These are phyloP conservation scores for Boletus huronensis DNA, from an alignment of 768 basidiomycete species.

Conservation along the genomic window DNA sequence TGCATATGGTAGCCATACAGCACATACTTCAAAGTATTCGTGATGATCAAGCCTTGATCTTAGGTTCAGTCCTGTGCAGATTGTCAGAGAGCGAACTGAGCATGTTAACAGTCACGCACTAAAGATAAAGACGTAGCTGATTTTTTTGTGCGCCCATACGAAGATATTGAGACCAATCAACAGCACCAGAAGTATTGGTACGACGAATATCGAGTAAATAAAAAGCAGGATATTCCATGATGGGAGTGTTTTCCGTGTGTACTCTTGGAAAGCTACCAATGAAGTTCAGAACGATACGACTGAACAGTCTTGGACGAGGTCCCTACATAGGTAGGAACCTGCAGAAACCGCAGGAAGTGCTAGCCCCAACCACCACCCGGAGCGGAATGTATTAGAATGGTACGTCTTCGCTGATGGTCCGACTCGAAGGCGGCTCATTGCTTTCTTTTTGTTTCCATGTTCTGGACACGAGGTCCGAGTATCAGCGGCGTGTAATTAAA, in stretches of 20 bases:
- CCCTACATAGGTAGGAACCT: slow-evolving; percentile 58
- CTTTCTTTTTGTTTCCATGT: slow-evolving; percentile 76
- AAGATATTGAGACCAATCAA: slow-evolving; percentile 81
- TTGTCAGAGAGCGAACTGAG: slow-evolving; percentile 3
- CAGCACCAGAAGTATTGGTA: slow-evolving; percentile 73
- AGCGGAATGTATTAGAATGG: slow-evolving; percentile 69
- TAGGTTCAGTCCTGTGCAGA: slow-evolving; percentile 57
- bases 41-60: slow-evolving; percentile 72
- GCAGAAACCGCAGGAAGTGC: slow-evolving; percentile 64
- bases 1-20: slow-evolving; percentile 3
- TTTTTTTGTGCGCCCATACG: slow-evolving; percentile 69
- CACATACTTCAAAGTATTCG: slow-evolving; percentile 64
- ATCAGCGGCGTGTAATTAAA: neutral
- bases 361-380: slow-evolving; percentile 69
- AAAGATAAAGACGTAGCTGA: slow-evolving; percentile 95
- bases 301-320: neutral
- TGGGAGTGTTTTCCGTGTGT: slow-evolving; percentile 52
- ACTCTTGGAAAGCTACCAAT: slow-evolving; percentile 49
- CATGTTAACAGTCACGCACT: slow-evolving; percentile 39
- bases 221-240: slow-evolving; percentile 73
- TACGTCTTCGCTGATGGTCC: slow-evolving; percentile 50
- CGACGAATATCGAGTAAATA: slow-evolving; percentile 68
- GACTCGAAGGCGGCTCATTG: slow-evolving; percentile 62
- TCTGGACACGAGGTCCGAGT: slow-evolving; percentile 29
- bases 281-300: neutral